A percentile compares a stretch with the other conserved stretches of the same genome.
Conservation (phyloP, 2,329 filamentous ascomycete genomes). For the Neocatenulostroma microsporum region DNA sequence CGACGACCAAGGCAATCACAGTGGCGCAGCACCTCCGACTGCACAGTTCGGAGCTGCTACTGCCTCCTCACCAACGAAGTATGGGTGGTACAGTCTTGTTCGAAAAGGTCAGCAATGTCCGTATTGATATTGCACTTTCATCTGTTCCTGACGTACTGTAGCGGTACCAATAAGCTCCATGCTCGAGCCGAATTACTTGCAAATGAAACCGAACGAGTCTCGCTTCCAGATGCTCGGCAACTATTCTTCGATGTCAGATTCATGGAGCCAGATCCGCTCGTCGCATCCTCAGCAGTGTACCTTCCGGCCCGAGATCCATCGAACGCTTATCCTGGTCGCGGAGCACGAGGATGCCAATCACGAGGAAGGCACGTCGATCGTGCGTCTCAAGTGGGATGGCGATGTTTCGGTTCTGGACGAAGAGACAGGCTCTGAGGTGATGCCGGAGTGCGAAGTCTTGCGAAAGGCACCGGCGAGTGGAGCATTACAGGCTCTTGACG, state of each 20-base stretch:
- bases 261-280: background rate
- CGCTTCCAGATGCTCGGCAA: conserved; percentile 2
- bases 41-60: no score
- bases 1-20: background rate
- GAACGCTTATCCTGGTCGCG: conserved; percentile 1
- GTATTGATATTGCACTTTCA: background rate
- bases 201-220: background rate
- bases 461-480: background rate
- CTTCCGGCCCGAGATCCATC: background rate
- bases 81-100: conserved; percentile 4
- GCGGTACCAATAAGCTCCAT: conserved; percentile 1
- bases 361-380: background rate
- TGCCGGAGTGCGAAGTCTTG: background rate
- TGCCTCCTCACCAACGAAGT: background rate
- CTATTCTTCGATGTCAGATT: background rate
- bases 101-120: background rate
- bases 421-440: background rate
- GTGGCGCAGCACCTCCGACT: conserved; percentile 1
- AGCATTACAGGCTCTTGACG: background rate
- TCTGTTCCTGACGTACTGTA: background rate
- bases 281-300: background rate
- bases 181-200: background rate
- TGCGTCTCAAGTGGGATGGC: conserved; percentile 2
- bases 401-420: background rate
- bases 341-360: conserved; percentile 2